A percentile compares a stretch with the other conserved stretches of the same genome.
Evolutionary conservation across 1,139 yeast genomes (phyloP).

Genomic region (Kurtzmaniella quercitrusa): DNA sequence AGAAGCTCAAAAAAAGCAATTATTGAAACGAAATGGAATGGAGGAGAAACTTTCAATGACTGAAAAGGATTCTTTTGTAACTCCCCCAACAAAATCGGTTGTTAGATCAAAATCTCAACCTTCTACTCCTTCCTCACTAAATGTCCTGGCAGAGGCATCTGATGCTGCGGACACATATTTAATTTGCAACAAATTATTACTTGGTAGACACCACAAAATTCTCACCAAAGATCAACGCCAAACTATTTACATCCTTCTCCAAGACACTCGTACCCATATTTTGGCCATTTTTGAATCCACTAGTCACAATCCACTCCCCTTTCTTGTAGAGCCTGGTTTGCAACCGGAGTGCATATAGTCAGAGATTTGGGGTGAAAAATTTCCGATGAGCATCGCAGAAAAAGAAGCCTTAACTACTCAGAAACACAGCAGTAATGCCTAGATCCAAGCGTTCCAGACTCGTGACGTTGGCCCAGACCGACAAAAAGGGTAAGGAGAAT

Average conservation of each 20-base stretch:
- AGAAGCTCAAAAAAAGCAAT: neutral
- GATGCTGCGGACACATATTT: conserved; percentile 1
- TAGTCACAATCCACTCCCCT: neutral
- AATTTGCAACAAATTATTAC: neutral
- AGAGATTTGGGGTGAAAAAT: neutral
- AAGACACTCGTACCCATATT: neutral
- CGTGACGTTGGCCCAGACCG: conserved; percentile 94
- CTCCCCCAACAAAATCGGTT: too few species aligned
- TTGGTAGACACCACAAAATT: neutral
- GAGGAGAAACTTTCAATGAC: too few species aligned
- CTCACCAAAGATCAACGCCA: neutral
- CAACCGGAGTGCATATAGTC: neutral
- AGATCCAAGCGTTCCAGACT: conserved; percentile 92
- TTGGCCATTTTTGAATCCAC: neutral
- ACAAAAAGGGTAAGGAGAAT: conserved; percentile 90
- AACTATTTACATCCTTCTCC: neutral
- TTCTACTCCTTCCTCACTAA: neutral
- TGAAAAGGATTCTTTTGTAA: too few species aligned
- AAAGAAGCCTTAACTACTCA: conserved; percentile 1
- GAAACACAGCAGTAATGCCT: conserved; percentile 53
- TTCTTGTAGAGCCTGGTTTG: neutral
- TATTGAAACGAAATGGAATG: too few species aligned
- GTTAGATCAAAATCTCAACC: too few species aligned
- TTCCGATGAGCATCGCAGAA: conserved; percentile 4
- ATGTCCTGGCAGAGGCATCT: neutral